Base-by-base conservation (phyloP, 2,329 filamentous ascomycete genomes). In the Harringtonia lauricola region DNA sequence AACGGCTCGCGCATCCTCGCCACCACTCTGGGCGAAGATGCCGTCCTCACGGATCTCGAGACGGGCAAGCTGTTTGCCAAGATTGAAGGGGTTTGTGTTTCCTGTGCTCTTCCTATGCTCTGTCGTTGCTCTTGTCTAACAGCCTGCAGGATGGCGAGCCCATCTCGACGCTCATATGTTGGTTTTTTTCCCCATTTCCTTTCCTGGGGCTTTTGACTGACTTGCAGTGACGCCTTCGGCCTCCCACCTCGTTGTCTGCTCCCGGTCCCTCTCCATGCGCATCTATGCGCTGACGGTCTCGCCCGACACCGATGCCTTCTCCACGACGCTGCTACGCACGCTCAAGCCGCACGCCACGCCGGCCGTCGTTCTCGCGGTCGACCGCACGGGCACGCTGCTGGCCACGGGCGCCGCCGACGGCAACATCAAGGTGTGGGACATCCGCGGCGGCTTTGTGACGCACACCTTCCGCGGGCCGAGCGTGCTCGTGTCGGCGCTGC, bases 381-480 rank as follows among this genome's bases (percentile, higher is more conserved):
- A 98, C 60, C 74, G 78, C 43, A 95, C 89, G 1, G 84, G 89
- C 56, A 94, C 90, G 2, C 69, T 98, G 13, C 71, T 98, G 36
- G 92, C 89, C 15, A 96, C 90, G 15, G 92, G 94, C 49, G 86
- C 86, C 39, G 89, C 92, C 4, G 92, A 98, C 58, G 92, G 92
- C 21, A 78, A 84, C 1, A 86, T 96, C 55, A 98, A 98, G 62
- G 82, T 98, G 42, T 98, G 90, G 90, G 92, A 98, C 63, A 87
- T 98, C 47, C 71, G 74, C 40, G 86, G 82, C 36, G 92, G 92
- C 19, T 96, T 85, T 61, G 80, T 88, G 28, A 98, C 94, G 24
- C 92, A 98, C 63, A 95, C 87, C 1, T 94, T 98, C 62, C 84
- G 90, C 53, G 89, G 89, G 2, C 90, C 94, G 45, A 88, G 88